A percentile compares a stretch with the other conserved stretches of the same genome.
Conservation (phyloP, 2,329 filamentous ascomycete species). For the Didymellaceae sp. region DNA sequence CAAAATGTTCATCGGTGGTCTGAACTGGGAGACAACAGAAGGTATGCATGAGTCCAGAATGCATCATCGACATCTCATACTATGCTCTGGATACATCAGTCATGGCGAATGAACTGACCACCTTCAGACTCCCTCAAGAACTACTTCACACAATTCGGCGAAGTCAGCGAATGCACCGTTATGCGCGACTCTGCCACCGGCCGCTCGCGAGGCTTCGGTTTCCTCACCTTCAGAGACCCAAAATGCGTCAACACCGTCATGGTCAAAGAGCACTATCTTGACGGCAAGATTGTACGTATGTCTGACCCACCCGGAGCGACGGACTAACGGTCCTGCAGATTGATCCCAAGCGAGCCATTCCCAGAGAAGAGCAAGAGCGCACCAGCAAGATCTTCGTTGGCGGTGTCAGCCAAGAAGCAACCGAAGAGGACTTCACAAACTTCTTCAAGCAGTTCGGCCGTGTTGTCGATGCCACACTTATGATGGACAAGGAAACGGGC, state of each 20-base stretch:
- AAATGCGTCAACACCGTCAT: conserved; percentile 99
- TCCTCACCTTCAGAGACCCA: conserved; percentile 95
- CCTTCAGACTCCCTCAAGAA: conserved; percentile 86
- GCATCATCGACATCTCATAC: not conserved
- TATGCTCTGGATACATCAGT: not conserved
- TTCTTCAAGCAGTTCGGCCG: conserved; percentile 97
- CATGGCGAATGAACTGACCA: conserved; percentile 1
- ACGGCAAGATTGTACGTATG: conserved; percentile 93
- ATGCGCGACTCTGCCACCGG: conserved; percentile 97
- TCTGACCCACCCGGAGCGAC: conserved; percentile 16
- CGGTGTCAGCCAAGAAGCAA: conserved; percentile 95
- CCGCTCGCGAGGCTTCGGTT: conserved; percentile 93
- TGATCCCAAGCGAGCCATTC: conserved; percentile 96
- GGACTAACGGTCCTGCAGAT: conserved; percentile 66
- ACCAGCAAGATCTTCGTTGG: conserved; percentile 99
- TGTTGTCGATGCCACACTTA: conserved; percentile 94
- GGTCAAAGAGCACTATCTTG: conserved; percentile 98
- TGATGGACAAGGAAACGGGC: conserved; percentile 99
- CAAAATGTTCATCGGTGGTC: conserved; percentile 99
- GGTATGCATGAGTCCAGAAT: conserved; percentile 65
- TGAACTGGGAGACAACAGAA: conserved; percentile 99
- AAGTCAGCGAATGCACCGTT: conserved; percentile 98
- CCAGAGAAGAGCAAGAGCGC: conserved; percentile 95
- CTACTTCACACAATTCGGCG: conserved; percentile 97
- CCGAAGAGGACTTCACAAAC: conserved; percentile 92